Conservation (phyloP, 306 rosid genomes). For the Pyrus communis region DNA sequence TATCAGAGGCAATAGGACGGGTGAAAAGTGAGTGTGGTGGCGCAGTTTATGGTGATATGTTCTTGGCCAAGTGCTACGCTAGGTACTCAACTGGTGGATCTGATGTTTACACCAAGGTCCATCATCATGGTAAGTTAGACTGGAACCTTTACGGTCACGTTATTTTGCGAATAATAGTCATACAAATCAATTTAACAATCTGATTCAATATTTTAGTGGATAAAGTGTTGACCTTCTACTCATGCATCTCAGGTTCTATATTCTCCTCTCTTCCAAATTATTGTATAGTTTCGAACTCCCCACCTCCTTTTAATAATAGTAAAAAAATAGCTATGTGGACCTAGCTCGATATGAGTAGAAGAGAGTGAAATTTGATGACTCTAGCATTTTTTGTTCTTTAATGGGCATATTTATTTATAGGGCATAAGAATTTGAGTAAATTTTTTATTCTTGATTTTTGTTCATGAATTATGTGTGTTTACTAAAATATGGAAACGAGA, state of each 20-base stretch:
- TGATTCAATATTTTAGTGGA: too few species aligned
- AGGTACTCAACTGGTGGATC: slow-evolving; percentile 51
- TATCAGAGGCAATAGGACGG: slow-evolving; percentile 53
- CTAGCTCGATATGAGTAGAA: too few species aligned
- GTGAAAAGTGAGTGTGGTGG: slow-evolving; percentile 58
- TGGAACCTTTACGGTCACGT: neutral
- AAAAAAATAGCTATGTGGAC: too few species aligned
- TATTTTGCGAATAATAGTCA: neutral
- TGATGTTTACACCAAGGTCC: slow-evolving; percentile 34
- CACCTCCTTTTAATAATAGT: too few species aligned
- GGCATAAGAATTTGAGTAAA: neutral
- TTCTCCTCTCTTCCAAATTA: too few species aligned
- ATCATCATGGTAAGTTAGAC: slow-evolving; percentile 38
- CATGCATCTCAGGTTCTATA: too few species aligned
- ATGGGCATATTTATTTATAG: neutral
- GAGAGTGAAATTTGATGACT: neutral
- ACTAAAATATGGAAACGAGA: neutral
- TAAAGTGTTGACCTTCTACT: too few species aligned
- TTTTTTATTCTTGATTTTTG: neutral
- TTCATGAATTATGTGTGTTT: neutral
- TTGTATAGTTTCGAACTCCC: too few species aligned
- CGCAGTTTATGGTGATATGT: slow-evolving; percentile 60
- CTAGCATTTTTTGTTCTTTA: neutral
- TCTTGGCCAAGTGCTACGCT: slow-evolving; percentile 66
- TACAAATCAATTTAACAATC: too few species aligned